phyloP scores from a whole-genome alignment of 179 eudicot species.

The Beta corolliflora region DNA sequence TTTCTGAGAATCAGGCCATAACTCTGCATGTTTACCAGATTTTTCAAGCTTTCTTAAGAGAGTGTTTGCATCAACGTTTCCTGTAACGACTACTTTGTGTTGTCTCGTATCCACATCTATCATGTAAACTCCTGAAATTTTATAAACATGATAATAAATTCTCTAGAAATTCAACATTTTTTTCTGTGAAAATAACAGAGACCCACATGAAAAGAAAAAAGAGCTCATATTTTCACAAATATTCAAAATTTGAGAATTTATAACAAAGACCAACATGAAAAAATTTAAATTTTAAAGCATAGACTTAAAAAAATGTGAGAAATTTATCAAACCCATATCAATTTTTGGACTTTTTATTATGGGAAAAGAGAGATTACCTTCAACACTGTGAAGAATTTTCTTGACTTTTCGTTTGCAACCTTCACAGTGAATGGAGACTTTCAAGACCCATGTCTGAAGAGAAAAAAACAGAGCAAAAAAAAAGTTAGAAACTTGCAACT shows the following conservation, averaged over 20 bases:
- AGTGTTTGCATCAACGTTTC: slow-evolving; percentile 50
- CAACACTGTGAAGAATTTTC: slow-evolving; percentile 48
- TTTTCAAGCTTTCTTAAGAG: slow-evolving; percentile 55
- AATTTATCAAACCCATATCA: no score
- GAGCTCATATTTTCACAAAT: neutral
- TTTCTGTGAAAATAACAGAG: neutral
- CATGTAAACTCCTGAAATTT: slow-evolving; percentile 52
- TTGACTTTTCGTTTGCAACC: slow-evolving; percentile 76
- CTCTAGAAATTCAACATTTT: neutral
- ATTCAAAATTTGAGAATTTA: no score
- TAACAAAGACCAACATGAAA: no score
- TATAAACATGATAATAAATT: neutral
- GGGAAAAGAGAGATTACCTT: slow-evolving; percentile 32
- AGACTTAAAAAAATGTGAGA: neutral
- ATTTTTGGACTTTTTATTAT: no score
- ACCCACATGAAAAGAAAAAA: slow-evolving; percentile 4
- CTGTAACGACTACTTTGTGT: slow-evolving; percentile 59
- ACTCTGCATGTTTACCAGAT: slow-evolving; percentile 69
- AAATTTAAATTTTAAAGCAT: neutral
- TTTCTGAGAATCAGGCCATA: slow-evolving; percentile 46
- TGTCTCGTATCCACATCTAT: slow-evolving; percentile 55
- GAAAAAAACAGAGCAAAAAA: neutral
- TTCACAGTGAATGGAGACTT: slow-evolving; percentile 76
- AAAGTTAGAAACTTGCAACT: neutral
- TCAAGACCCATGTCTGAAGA: slow-evolving; percentile 50